Conservation (phyloP, 2,329 filamentous ascomycete species). For the Claviceps pazoutovae region DNA sequence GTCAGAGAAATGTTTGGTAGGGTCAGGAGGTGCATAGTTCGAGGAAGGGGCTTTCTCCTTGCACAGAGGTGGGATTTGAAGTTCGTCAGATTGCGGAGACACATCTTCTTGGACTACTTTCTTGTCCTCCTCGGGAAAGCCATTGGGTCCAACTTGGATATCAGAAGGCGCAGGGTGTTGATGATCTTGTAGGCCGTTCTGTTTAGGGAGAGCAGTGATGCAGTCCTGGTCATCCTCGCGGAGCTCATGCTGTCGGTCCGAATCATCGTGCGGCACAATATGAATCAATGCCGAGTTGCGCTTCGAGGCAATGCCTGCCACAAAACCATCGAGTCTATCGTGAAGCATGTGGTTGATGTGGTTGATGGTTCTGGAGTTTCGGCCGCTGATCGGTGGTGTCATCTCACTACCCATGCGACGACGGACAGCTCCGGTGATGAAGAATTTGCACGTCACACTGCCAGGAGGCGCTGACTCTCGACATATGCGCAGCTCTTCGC, state of each 20-base stretch:
- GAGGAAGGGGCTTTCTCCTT: conserved; percentile 41
- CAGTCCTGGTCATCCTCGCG: conserved; percentile 72
- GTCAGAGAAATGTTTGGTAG: conserved; percentile 10
- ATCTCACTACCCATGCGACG: conserved; percentile 21
- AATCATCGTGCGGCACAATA: conserved; percentile 66
- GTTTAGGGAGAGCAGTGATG: conserved; percentile 65
- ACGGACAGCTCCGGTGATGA: conserved; percentile 58
- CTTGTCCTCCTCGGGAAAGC: conserved; percentile 29
- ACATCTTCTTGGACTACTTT: conserved; percentile 15
- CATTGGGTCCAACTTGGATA: conserved; percentile 8
- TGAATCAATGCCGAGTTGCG: conserved; percentile 73
- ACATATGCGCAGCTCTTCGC: conserved; percentile 84
- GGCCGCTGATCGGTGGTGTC: conserved; percentile 29
- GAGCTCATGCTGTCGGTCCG: conserved; percentile 65
- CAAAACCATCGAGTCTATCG: conserved; percentile 76
- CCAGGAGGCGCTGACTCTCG: conserved; percentile 78
- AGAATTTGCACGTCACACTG: conserved; percentile 87
- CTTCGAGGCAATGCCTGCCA: conserved; percentile 75
- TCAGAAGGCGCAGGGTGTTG: conserved; percentile 15
- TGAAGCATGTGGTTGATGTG: conserved; percentile 65
- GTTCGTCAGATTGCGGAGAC: conserved; percentile 22
- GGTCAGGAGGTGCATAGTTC: conserved; percentile 36
- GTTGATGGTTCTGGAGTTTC: conserved; percentile 45
- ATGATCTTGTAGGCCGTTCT: conserved; percentile 47
- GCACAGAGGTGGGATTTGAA: conserved; percentile 44